Conservation (phyloP, 805 yeast genomes). For the Saccharomycopsis oosterbeekiorum region DNA sequence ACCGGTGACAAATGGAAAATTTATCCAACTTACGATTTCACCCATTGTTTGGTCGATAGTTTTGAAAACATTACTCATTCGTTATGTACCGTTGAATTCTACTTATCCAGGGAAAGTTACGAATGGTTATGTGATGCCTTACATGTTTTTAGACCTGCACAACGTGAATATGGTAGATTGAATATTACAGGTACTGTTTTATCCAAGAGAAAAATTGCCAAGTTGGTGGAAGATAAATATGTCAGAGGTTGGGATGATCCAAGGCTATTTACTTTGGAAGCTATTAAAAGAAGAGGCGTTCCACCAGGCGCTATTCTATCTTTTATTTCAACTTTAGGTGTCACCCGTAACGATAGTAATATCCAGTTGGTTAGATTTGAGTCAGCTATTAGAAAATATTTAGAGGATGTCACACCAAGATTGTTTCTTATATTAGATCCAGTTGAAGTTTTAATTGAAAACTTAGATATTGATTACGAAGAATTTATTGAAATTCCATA, state of each 20-base stretch:
- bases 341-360: constrained; percentile 85
- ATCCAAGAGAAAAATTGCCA: constrained; percentile 93
- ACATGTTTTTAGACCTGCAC: constrained; percentile 95
- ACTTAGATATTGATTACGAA: constrained; percentile 63
- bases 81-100: constrained; percentile 91
- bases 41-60: constrained; percentile 98
- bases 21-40: constrained; percentile 97
- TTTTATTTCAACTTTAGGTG: constrained; percentile 92
- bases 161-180: constrained; percentile 95
- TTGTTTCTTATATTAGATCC: constrained; percentile 91
- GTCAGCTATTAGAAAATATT: constrained; percentile 72
- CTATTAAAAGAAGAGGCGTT: constrained; percentile 91
- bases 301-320: constrained; percentile 97
- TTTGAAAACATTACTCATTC: constrained; percentile 95
- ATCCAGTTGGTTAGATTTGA: constrained; percentile 89
- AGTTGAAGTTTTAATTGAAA: constrained; percentile 70
- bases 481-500: constrained; percentile 72
- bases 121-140: constrained; percentile 97
- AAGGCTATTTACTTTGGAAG: constrained; percentile 87
- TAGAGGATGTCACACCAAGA: constrained; percentile 89
- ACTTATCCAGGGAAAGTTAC: constrained; percentile 84
- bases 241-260: constrained; percentile 99
- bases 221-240: constrained; percentile 66
- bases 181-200: constrained; percentile 89
- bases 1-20: constrained; percentile 97